Conservation (phyloP, 176 grass and related monocot species). For the Oropetium thomaeum region DNA sequence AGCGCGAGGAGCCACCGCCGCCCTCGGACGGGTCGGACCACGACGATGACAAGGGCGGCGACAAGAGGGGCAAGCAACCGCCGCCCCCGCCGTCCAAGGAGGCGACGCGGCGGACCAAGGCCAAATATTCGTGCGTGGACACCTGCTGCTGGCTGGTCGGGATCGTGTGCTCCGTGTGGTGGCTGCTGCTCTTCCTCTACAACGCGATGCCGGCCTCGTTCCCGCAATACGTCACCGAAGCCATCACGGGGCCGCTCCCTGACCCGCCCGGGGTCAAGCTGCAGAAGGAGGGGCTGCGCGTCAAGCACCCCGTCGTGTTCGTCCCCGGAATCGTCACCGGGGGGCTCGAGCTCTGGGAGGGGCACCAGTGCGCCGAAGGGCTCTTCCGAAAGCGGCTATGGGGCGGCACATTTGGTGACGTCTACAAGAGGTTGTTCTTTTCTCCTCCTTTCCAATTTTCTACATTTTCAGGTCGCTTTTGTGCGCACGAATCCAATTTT, state of each 20-base stretch:
- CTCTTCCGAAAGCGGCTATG: constrained; percentile 95
- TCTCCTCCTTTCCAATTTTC: neutral
- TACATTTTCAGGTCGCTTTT: neutral
- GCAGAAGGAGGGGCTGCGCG: constrained; percentile 83
- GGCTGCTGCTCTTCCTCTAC: constrained; percentile 91
- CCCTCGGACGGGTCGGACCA: constrained; percentile 37
- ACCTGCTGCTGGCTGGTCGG: constrained; percentile 92
- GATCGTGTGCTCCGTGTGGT: constrained; percentile 90
- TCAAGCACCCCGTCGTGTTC: constrained; percentile 89
- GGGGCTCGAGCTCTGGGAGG: constrained; percentile 96
- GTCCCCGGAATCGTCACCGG: constrained; percentile 97
- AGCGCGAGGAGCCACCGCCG: constrained; percentile 31
- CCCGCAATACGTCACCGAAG: constrained; percentile 93
- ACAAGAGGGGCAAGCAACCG: constrained; percentile 25
- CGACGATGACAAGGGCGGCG: constrained; percentile 24
- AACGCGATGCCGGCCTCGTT: constrained; percentile 98
- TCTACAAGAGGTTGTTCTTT: constrained; percentile 80
- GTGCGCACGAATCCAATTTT: neutral
- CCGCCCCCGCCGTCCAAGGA: constrained; percentile 31
- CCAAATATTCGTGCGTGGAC: constrained; percentile 76
- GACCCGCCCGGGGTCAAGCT: constrained; percentile 92
- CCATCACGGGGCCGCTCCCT: constrained; percentile 83
- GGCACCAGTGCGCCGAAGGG: constrained; percentile 86
- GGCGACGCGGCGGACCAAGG: constrained; percentile 26
- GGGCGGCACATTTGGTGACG: constrained; percentile 92